A percentile compares a stretch with the other conserved stretches of the same genome.
Evolutionary conservation across 345 rosid genomes (phyloP).

Genomic region (Moricandia moricandioides): DNA sequence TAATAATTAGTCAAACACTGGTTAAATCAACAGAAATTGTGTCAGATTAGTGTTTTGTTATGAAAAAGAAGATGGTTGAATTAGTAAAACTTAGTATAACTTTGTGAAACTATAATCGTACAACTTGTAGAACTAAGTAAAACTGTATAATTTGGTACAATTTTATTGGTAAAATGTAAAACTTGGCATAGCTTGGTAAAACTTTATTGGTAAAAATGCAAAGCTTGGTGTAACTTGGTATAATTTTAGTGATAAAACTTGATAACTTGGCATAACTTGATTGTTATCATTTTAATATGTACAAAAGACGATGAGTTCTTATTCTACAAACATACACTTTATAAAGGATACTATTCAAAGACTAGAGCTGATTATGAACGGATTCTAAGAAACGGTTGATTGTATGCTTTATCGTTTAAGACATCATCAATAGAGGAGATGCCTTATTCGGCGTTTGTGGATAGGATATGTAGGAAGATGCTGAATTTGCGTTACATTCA

Average conservation of each 20-base stretch:
- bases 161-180: not conserved
- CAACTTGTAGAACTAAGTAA: too few relatives aligned
- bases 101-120: too few relatives aligned
- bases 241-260: not conserved
- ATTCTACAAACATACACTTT: not conserved
- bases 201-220: not conserved
- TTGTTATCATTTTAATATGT: not conserved
- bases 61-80: not conserved
- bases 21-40: too few relatives aligned
- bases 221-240: not conserved
- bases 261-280: not conserved
- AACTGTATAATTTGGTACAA: too few relatives aligned
- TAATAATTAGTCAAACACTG: too few relatives aligned
- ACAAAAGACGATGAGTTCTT: not conserved
- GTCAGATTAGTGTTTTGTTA: too few relatives aligned
- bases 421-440: not conserved
- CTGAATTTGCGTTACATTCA: too few relatives aligned
- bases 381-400: not conserved
- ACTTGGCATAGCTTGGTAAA: too few relatives aligned
- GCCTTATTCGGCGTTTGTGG: too few relatives aligned
- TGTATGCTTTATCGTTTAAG: not conserved
- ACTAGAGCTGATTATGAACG: not conserved
- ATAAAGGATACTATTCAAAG: not conserved
- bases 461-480: too few relatives aligned
- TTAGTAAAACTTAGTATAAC: not conserved